These are phyloP conservation scores for Penicillium fimorum DNA, from an alignment of 495 filamentous ascomycete genomes.

Conservation along the genomic window DNA sequence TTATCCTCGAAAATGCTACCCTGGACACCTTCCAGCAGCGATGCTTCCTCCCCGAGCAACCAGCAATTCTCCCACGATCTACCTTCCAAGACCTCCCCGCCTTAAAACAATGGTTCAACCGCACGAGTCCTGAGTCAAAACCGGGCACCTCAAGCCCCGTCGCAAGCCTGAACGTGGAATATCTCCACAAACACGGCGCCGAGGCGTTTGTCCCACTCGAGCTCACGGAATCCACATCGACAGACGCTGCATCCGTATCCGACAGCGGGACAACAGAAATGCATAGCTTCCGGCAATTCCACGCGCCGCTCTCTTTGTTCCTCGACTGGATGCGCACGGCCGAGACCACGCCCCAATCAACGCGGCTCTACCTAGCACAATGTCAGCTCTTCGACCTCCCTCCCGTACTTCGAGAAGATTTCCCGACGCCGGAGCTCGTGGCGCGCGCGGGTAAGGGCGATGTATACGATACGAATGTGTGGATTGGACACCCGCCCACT, in stretches of 20 bases:
- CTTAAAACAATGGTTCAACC: constrained; percentile 53
- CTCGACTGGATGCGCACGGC: constrained; percentile 51
- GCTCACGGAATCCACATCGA: constrained; percentile 38
- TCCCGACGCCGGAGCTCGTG: constrained; percentile 68
- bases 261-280: not conserved
- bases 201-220: constrained; percentile 58
- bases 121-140: not conserved
- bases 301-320: constrained; percentile 57
- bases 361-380: constrained; percentile 80
- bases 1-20: constrained; percentile 29
- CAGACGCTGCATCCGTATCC: not conserved
- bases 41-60: constrained; percentile 47
- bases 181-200: constrained; percentile 47
- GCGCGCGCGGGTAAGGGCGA: constrained; percentile 62
- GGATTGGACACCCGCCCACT: constrained; percentile 83
- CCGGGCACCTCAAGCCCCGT: not conserved
- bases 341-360: constrained; percentile 30
- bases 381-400: constrained; percentile 68
- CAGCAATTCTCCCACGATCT: constrained; percentile 47
- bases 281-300: constrained; percentile 51
- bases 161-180: constrained; percentile 45
- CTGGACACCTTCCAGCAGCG: constrained; percentile 48
- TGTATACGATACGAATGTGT: constrained; percentile 80
- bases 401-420: constrained; percentile 54
- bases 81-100: constrained; percentile 50